These are phyloP conservation scores for Protomyces pachydermus DNA, from an alignment of 1,139 yeast species.

Conservation along the genomic window DNA sequence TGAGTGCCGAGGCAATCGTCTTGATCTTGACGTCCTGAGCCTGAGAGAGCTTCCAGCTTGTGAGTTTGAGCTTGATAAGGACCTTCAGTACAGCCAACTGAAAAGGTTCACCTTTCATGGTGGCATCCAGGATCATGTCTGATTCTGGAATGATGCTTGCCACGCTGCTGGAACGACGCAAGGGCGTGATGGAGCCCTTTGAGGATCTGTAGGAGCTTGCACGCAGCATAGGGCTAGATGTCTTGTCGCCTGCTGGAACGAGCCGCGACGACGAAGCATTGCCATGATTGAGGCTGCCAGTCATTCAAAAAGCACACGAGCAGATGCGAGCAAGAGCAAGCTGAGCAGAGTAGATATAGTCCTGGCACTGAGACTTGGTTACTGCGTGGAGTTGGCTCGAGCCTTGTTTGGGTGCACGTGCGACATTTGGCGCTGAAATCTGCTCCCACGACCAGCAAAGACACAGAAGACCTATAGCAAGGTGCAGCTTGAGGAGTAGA, in stretches of 20 bases:
- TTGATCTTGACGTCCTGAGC: conserved; percentile 10
- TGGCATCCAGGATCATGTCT: conserved; percentile 8
- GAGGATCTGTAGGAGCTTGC: conserved; percentile 16
- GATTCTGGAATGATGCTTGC: conserved; percentile 21
- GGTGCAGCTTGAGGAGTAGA: background rate
- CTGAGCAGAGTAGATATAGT: background rate
- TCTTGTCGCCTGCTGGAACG: background rate
- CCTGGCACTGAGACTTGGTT: background rate
- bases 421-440: no score
- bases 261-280: background rate
- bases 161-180: conserved; percentile 21
- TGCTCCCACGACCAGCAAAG: background rate
- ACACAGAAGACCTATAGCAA: background rate
- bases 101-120: conserved; percentile 18
- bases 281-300: background rate
- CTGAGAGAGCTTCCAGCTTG: conserved; percentile 19
- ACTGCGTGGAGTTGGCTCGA: no score
- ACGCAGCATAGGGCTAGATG: conserved; percentile 9
- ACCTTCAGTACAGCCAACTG: conserved; percentile 15
- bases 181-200: conserved; percentile 21
- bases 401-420: no score
- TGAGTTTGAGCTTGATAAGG: conserved; percentile 16
- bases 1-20: conserved; percentile 62
- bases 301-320: background rate
- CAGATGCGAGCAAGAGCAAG: background rate